A percentile compares a stretch with the other conserved stretches of the same genome.
phyloP scores from a whole-genome alignment of 129 eudicot genomes.

The Oenanthe sinensis region DNA sequence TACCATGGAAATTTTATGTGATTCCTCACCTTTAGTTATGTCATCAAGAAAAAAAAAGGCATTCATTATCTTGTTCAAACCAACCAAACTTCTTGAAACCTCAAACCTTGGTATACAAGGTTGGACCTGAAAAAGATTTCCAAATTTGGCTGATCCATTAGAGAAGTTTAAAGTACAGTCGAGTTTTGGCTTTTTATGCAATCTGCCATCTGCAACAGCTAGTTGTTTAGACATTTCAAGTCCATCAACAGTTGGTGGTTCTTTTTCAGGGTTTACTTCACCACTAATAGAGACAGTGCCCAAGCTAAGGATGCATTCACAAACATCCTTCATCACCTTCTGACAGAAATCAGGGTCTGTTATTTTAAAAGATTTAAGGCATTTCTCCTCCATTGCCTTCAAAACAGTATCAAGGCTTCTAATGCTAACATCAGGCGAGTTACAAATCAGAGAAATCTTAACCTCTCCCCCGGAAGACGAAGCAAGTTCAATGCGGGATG shows the following conservation, averaged over 20 bases:
- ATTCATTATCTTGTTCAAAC: not conserved
- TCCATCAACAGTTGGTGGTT: conserved; percentile 7
- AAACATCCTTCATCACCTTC: conserved; percentile 30
- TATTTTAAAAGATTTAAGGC: conserved; percentile 17
- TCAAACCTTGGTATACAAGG: conserved; percentile 24
- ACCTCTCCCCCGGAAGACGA: conserved; percentile 37
- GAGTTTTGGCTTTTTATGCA: not conserved
- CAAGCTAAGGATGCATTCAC: conserved; percentile 23
- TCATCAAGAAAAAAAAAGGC: conserved; percentile 23
- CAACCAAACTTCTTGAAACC: conserved; percentile 17
- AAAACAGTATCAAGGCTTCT: conserved; percentile 31
- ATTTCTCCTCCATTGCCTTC: conserved; percentile 24
- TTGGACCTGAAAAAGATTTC: conserved; percentile 12
- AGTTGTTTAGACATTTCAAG: conserved; percentile 7
- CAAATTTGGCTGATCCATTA: conserved; percentile 10
- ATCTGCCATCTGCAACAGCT: conserved; percentile 2
- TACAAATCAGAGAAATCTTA: conserved; percentile 25
- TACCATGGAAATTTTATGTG: conserved; percentile 26
- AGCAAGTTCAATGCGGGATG: conserved; percentile 32
- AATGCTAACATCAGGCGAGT: conserved; percentile 21
- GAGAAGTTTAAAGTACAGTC: conserved; percentile 1
- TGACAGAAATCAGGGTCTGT: conserved; percentile 23
- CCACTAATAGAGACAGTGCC: conserved; percentile 13
- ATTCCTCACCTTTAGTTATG: conserved; percentile 45
- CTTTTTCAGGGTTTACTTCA: conserved; percentile 9